Evolutionary conservation across 1,284 basidiomycete species (phyloP), one percentile per base, ranked within the genome.

Genomic region (Trametes sp.): DNA sequence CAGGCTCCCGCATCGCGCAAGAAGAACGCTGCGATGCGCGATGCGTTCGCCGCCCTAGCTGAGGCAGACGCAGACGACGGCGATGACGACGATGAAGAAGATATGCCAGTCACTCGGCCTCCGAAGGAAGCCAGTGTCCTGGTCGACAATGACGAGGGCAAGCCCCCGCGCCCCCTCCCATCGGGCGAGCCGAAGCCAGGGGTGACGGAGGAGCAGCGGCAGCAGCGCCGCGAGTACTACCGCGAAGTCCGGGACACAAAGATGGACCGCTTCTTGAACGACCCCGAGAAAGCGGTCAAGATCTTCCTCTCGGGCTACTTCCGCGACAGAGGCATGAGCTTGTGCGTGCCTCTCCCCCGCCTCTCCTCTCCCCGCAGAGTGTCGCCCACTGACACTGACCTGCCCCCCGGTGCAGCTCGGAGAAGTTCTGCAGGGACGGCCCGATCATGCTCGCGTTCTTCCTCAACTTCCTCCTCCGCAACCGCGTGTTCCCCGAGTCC

Each of bases 271-370:
- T 92, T 92, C 74, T 74, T 91, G 49, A 73, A 80, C 62, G 80
- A 90, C 58, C 87, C 89, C 0, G 87, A 85, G 66, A 69, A 69
- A 2, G 72, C 76, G 21, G 73, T 86, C 31, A 82, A 80, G 57
- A 77, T 89, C 9, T 92, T 90, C 73, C 79, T 93, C 55, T 89
- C 88, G 0, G 87, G 85, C 4, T 84, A 85, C 65, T 86, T 86
- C 77, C 80, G 83, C 26, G 81, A 86, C 55, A 82, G 86, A 56
- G 89, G 89, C 10, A 77, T 91, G 51, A 78, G 86, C 52, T 90
- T 84, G 88, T 89, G 68, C 36, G 80, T 71, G 1, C 19, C 16
- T 0, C 24, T 14, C 8, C 45, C 24, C 23, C 24, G 16, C 23
- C 8, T 7, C 36, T 50, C 38, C 2, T 14, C 2, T 29, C 16